Evolutionary conservation across 2,329 filamentous ascomycete species (phyloP).

Genomic region (Ceratocystis diversiconidia): DNA sequence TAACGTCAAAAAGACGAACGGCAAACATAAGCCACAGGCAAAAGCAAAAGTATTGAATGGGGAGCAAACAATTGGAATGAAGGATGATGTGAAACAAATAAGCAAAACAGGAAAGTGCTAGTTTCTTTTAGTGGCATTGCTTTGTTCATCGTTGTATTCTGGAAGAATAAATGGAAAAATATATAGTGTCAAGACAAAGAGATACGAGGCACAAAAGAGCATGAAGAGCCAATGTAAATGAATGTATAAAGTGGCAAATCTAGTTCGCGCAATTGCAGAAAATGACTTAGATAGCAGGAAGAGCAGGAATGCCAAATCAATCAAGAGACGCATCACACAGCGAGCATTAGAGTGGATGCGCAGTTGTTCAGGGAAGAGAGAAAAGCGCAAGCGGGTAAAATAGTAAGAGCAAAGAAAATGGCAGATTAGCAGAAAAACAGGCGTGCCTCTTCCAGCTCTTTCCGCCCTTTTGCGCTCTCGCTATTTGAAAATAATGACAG

Average conservation of each 20-base stretch:
- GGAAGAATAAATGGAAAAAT: no score
- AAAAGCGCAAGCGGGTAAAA: no score
- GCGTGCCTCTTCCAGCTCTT: not conserved
- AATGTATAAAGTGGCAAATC: not conserved
- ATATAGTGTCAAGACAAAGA: not conserved
- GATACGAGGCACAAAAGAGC: not conserved
- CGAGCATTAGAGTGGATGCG: not conserved
- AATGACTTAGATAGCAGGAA: not conserved
- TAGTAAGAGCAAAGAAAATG: no score
- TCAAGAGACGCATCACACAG: not conserved
- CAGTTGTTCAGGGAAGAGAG: no score
- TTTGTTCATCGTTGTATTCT: no score
- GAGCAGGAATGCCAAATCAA: not conserved
- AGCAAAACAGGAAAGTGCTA: not conserved
- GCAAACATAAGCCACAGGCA: not conserved
- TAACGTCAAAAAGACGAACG: not conserved
- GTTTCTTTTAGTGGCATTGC: not conserved
- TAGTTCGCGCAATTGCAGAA: conserved; percentile 4
- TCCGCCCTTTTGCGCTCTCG: not conserved
- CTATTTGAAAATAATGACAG: conserved; percentile 7
- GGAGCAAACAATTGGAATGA: not conserved
- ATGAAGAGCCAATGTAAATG: not conserved
- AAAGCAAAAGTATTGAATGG: not conserved
- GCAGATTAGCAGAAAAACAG: no score
- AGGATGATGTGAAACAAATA: not conserved